Conservation (phyloP, 306 rosid species). For the Pyrus bretschneideri region DNA sequence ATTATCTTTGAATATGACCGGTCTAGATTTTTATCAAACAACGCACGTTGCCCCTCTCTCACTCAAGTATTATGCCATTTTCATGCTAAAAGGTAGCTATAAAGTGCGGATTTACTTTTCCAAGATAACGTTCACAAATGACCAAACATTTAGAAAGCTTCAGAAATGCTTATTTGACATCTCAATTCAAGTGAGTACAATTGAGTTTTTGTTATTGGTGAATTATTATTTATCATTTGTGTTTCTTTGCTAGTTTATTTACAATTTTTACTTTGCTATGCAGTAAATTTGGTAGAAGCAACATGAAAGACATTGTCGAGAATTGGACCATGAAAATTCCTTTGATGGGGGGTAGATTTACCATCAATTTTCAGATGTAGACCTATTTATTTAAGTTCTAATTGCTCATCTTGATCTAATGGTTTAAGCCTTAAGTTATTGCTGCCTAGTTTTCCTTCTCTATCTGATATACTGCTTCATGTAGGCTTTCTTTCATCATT, state of each 20-base stretch:
- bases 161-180: too few species aligned
- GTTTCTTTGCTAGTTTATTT: neutral
- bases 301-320: too few species aligned
- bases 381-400: neutral
- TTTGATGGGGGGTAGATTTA: too few species aligned
- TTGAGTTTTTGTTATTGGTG: too few species aligned
- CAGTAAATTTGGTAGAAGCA: neutral
- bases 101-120: conserved; percentile 36
- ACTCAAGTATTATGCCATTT: conserved; percentile 69
- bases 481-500: neutral
- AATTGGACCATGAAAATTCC: too few species aligned
- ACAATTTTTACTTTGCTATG: neutral
- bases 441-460: neutral
- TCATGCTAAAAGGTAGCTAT: conserved; percentile 55
- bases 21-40: conserved; percentile 30
- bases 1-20: conserved; percentile 21
- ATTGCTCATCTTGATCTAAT: neutral
- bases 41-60: conserved; percentile 55
- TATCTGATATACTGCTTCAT: neutral
- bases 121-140: too few species aligned
- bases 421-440: neutral
- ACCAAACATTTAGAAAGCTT: too few species aligned
- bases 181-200: too few species aligned
- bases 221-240: neutral
- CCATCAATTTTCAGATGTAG: too few species aligned